Base-by-base conservation (phyloP, 148 eudicot species). In the Dysphania ambrosioides region DNA sequence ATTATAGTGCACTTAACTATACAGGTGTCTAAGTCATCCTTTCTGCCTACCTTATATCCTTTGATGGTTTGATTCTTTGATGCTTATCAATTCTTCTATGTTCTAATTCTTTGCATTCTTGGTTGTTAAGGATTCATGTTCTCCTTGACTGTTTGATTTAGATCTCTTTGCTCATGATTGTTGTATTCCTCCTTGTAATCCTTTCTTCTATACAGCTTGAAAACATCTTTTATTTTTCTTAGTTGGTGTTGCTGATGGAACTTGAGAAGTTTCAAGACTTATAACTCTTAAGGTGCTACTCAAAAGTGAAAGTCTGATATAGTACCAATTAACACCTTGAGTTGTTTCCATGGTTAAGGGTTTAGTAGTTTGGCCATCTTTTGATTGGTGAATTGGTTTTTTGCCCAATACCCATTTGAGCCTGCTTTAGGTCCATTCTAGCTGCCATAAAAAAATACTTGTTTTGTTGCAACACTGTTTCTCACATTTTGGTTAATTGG, bases 1-100 rank as follows among this genome's bases (percentile, higher is more conserved):
- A 92, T 75, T 92, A 92, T 79, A 93, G 98, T 82, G 92, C 96
- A 68, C 93, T 93, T 77, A 93, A 93, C 82, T 93, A 90, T 75
- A 93, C 93, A 79, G 98, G 98, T 93, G 82, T 60, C 21, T 60
- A 63, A 13, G 27, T 29, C 8, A 18, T 27, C 44, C 70, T 10
- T 71, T 40, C n/a, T 69, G 47, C 27, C 31, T 31, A n/a, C 66
- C 15, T 49, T 55, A 1, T 58, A 13, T 23, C 30, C 29, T 73
- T 41, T 42, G 58, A 11, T 30, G 4, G 8, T 27, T 49, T 74
- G 61, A 51, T 24, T 34, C 53, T 47, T 47, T 47, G 21, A 2
- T 47, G 5, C 53, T 8, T 36, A 36, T 4, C 40, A 36, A 36
- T 4, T 36, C 40, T 36, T 36, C 40, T 36, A 1, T 36, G 40